phyloP scores from a whole-genome alignment of 139 green algal genomes.

The Gonium pectorale region DNA sequence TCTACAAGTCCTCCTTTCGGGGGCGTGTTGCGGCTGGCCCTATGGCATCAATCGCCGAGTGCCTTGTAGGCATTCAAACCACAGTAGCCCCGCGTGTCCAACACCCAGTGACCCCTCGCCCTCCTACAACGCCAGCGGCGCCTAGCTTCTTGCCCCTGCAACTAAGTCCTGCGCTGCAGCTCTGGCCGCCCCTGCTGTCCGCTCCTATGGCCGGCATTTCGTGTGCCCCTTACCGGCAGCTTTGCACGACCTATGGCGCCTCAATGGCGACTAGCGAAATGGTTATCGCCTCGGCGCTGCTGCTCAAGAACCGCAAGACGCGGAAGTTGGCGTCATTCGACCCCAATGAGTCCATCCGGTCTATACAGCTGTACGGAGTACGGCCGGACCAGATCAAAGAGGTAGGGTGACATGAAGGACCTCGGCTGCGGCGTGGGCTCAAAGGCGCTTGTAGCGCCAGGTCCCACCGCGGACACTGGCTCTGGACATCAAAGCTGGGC shows the following conservation, averaged over 20 bases:
- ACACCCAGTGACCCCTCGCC: too few relatives aligned
- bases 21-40: too few relatives aligned
- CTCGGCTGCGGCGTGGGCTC: too few relatives aligned
- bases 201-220: slow-evolving; percentile 67
- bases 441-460: too few relatives aligned
- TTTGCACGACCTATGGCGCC: slow-evolving; percentile 48
- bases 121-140: too few relatives aligned
- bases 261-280: slow-evolving; percentile 56
- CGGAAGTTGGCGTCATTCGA: slow-evolving; percentile 44
- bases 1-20: too few relatives aligned
- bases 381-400: slow-evolving; percentile 33
- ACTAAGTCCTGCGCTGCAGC: neutral
- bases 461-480: too few relatives aligned
- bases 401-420: slow-evolving; percentile 30
- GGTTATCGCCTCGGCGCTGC: slow-evolving; percentile 53
- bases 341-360: slow-evolving; percentile 16
- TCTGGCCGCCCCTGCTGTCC: slow-evolving; percentile 50
- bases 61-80: too few relatives aligned
- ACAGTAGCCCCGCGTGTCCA: too few relatives aligned
- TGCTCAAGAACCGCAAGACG: slow-evolving; percentile 30
- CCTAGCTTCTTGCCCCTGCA: slow-evolving; percentile 42
- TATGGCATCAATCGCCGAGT: too few relatives aligned
- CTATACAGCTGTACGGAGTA: slow-evolving; percentile 61
- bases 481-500: too few relatives aligned
- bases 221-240: slow-evolving; percentile 50